Evolutionary conservation across 495 filamentous ascomycete genomes (phyloP).

Genomic region (Podospora australis): DNA sequence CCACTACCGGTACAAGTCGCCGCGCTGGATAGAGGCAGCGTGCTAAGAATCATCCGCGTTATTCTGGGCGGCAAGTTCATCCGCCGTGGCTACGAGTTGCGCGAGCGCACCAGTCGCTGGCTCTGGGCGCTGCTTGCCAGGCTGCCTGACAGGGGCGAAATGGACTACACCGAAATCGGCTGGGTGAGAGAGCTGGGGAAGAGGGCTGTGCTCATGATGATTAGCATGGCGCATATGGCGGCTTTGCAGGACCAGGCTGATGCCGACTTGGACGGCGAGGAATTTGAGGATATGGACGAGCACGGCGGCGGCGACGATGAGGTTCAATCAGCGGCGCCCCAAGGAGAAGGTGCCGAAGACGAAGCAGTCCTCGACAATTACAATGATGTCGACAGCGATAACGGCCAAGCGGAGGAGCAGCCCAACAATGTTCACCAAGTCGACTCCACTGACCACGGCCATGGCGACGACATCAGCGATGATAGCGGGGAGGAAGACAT

Average conservation of each 20-base stretch:
- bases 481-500: conserved; percentile 40
- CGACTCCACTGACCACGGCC: conserved; percentile 13
- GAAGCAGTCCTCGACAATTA: conserved; percentile 17
- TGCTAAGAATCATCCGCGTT: conserved; percentile 49
- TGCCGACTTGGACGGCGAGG: conserved; percentile 18
- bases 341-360: conserved; percentile 13
- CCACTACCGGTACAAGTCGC: conserved; percentile 64
- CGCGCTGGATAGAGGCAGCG: conserved; percentile 56
- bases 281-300: conserved; percentile 13
- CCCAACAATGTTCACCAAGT: background rate
- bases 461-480: conserved; percentile 24
- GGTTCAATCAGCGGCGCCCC: conserved; percentile 19
- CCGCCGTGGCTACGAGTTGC: conserved; percentile 38
- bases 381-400: background rate
- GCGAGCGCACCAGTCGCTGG: conserved; percentile 49
- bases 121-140: conserved; percentile 56
- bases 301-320: conserved; percentile 29
- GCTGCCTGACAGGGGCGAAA: conserved; percentile 49
- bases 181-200: conserved; percentile 54
- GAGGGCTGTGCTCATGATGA: conserved; percentile 48
- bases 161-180: conserved; percentile 52
- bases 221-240: conserved; percentile 44
- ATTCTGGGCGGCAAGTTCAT: conserved; percentile 42
- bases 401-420: background rate
- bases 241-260: conserved; percentile 34